Evolutionary conservation across 148 eudicot genomes (phyloP).

Genomic region (Persicaria maculosa): DNA sequence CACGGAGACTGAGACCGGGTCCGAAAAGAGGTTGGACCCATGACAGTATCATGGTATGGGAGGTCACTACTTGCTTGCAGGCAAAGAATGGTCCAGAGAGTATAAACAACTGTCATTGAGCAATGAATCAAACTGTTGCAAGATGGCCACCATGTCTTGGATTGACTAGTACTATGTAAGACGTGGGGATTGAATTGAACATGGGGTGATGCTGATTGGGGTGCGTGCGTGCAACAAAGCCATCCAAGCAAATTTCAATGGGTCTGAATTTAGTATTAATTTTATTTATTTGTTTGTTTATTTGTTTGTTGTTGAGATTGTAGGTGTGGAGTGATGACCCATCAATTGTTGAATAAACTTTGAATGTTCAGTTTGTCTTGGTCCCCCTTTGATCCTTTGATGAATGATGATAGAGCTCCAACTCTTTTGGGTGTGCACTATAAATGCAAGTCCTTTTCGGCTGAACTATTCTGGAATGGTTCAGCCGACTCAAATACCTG

Average conservation of each 20-base stretch:
- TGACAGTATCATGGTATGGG: not conserved
- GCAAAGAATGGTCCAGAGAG: constrained; percentile 7
- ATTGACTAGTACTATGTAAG: constrained; percentile 1
- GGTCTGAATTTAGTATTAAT: not conserved
- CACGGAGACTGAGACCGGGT: not conserved
- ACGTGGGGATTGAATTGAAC: constrained; percentile 3
- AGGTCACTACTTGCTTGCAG: constrained; percentile 2
- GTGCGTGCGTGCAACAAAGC: constrained; percentile 9
- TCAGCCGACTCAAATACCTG: too few relatives aligned
- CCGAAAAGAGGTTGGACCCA: constrained; percentile 1
- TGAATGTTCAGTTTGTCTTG: constrained; percentile 5
- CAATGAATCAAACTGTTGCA: not conserved
- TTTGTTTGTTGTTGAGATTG: too few relatives aligned
- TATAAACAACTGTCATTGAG: constrained; percentile 1
- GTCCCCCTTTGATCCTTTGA: not conserved
- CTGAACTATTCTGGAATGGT: too few relatives aligned
- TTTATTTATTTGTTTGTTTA: not conserved
- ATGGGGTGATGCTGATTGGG: not conserved
- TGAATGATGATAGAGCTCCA: not conserved
- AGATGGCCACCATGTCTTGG: constrained; percentile 9
- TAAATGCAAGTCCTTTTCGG: too few relatives aligned
- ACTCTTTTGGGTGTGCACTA: not conserved
- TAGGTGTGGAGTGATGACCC: not conserved
- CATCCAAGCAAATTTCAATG: not conserved
- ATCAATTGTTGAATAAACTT: not conserved